These are phyloP conservation scores for Salix caprea DNA, from an alignment of 345 rosid species.

Conservation along the genomic window DNA sequence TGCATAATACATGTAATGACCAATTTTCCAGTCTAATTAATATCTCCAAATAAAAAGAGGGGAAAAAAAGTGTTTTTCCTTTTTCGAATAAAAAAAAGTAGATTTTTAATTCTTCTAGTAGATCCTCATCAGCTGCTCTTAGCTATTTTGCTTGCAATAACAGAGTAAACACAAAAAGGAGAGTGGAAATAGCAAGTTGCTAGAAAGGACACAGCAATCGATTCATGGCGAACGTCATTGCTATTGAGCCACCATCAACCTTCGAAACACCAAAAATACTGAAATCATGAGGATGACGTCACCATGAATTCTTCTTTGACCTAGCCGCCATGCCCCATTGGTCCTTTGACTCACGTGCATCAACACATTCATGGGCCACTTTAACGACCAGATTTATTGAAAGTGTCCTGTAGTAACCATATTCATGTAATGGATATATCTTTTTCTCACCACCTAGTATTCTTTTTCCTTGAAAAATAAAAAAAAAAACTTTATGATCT, in stretches of 20 bases:
- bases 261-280: not conserved
- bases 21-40: too few relatives aligned
- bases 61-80: too few relatives aligned
- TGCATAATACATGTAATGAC: too few relatives aligned
- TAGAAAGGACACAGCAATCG: not conserved
- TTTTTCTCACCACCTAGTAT: too few relatives aligned
- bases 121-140: not conserved
- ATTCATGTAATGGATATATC: conserved; percentile 20
- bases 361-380: conserved; percentile 23
- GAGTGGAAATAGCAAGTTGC: not conserved
- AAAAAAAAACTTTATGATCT: conserved; percentile 3
- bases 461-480: not conserved
- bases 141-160: not conserved
- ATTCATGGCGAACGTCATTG: not conserved
- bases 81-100: too few relatives aligned
- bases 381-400: conserved; percentile 21
- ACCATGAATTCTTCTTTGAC: conserved; percentile 8
- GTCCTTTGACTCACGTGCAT: conserved; percentile 56
- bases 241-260: too few relatives aligned
- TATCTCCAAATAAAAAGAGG: too few relatives aligned
- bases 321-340: conserved; percentile 38
- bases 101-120: too few relatives aligned
- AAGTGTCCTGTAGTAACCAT: not conserved
- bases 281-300: conserved; percentile 27
- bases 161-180: not conserved